phyloP scores from a whole-genome alignment of 2,329 filamentous ascomycete species.

The Aspergillus sp. region DNA sequence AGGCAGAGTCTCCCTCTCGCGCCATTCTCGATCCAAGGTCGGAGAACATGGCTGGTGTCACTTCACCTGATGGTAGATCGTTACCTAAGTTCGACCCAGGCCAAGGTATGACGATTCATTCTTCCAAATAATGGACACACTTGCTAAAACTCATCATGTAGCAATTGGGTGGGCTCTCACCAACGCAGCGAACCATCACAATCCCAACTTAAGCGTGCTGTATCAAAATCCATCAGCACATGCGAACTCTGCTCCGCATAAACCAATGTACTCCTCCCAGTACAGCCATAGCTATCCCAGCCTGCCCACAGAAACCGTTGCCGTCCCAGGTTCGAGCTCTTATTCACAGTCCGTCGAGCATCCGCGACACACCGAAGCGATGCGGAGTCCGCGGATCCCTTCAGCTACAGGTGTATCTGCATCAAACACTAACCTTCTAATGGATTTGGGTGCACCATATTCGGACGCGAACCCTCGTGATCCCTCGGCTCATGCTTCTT shows the following conservation, averaged over 20 bases:
- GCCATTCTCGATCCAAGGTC: slow-evolving; percentile 16
- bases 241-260: slow-evolving; percentile 14
- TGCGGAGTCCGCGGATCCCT: slow-evolving; percentile 12
- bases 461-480: slow-evolving; percentile 11
- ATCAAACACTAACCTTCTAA: slow-evolving; percentile 34
- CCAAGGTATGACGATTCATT: slow-evolving; percentile 36
- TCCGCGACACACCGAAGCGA: slow-evolving; percentile 16
- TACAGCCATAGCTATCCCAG: slow-evolving; percentile 23
- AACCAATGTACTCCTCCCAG: slow-evolving; percentile 23
- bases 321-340: slow-evolving; percentile 12
- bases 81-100: slow-evolving; percentile 44
- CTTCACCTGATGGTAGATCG: slow-evolving; percentile 24
- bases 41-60: slow-evolving; percentile 15
- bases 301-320: slow-evolving; percentile 15
- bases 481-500: slow-evolving; percentile 12
- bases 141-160: slow-evolving; percentile 33
- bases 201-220: slow-evolving; percentile 71
- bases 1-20: slow-evolving; percentile 24
- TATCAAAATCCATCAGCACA: slow-evolving; percentile 53
- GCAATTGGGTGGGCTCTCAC: slow-evolving; percentile 81
- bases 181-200: slow-evolving; percentile 76
- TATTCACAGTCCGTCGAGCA: slow-evolving; percentile 28
- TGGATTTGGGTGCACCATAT: slow-evolving; percentile 44
- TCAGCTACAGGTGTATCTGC: slow-evolving; percentile 35
- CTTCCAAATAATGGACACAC: neutral